Evolutionary conservation across 208 protist species (phyloP).

Genomic region (Crithidia brevicula): DNA sequence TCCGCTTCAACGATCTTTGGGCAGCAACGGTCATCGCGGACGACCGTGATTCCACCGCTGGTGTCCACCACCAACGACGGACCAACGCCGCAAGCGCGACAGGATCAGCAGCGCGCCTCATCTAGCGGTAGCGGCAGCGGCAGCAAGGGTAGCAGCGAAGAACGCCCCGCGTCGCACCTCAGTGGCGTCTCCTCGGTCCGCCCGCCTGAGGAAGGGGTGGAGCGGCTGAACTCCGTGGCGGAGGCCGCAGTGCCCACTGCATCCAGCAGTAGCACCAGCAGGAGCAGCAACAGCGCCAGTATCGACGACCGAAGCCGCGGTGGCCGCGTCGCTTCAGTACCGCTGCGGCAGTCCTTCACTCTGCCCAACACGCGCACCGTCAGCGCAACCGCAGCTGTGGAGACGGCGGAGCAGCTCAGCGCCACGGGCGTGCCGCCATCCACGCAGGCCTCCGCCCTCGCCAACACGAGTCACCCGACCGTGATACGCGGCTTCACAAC

Average conservation of each 20-base stretch:
- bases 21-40: background rate
- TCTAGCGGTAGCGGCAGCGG: slow-evolving; percentile 16
- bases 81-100: background rate
- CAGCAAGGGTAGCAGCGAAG: slow-evolving; percentile 23
- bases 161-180: slow-evolving; percentile 28
- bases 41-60: background rate
- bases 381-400: background rate
- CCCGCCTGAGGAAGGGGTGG: slow-evolving; percentile 24
- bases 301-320: background rate
- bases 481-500: slow-evolving; percentile 31
- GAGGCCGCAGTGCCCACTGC: slow-evolving; percentile 17
- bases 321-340: background rate
- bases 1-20: background rate
- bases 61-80: background rate
- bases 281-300: slow-evolving; percentile 18
- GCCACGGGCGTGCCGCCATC: slow-evolving; percentile 9
- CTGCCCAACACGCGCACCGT: background rate
- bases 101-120: slow-evolving; percentile 17
- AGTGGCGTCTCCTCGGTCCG: slow-evolving; percentile 48
- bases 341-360: background rate
- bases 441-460: slow-evolving; percentile 10
- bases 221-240: slow-evolving; percentile 16
- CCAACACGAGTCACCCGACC: slow-evolving; percentile 16
- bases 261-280: slow-evolving; percentile 33
- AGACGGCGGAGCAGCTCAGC: slow-evolving; percentile 25